Conservation (phyloP, 2,329 filamentous ascomycete genomes). For the Ilyonectria sp. region DNA sequence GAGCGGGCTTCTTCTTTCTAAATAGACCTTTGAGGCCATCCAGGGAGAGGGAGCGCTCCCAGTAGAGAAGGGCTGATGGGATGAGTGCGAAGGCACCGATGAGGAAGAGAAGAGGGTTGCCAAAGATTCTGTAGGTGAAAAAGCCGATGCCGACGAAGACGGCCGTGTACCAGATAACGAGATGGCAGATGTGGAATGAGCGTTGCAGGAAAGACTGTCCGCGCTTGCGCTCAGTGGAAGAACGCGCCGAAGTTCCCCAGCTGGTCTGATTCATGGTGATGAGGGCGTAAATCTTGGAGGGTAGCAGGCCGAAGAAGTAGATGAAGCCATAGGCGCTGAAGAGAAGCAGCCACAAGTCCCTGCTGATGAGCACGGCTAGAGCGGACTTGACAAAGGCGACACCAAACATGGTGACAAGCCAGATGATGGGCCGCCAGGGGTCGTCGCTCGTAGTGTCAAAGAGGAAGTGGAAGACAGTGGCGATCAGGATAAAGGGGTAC, state of each 20-base stretch:
- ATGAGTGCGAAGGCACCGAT: slow-evolving; percentile 22
- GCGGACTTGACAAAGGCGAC: slow-evolving; percentile 34
- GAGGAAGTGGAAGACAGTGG: slow-evolving; percentile 34
- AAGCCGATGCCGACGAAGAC: slow-evolving; percentile 32
- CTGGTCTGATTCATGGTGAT: slow-evolving; percentile 34
- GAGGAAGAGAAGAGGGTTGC: slow-evolving; percentile 25
- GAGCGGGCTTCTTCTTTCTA: background rate
- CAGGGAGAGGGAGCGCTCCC: slow-evolving; percentile 10
- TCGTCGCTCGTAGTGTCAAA: slow-evolving; percentile 25
- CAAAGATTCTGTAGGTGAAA: slow-evolving; percentile 23
- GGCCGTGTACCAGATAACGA: slow-evolving; percentile 33
- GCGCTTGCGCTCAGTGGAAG: slow-evolving; percentile 26
- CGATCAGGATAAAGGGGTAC: slow-evolving; percentile 35
- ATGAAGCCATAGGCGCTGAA: slow-evolving; percentile 35
- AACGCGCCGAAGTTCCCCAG: slow-evolving; percentile 33
- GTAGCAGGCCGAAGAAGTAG: slow-evolving; percentile 36
- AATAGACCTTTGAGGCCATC: background rate
- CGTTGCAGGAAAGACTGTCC: slow-evolving; percentile 30
- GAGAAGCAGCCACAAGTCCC: slow-evolving; percentile 32
- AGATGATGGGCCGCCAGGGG: slow-evolving; percentile 29
- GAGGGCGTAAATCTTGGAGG: slow-evolving; percentile 33
- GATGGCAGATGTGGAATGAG: slow-evolving; percentile 32
- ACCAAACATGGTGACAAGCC: slow-evolving; percentile 35
- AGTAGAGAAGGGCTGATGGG: slow-evolving; percentile 29
- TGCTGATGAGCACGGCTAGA: slow-evolving; percentile 31